Percentiles rank a stretch among this genome's conserved stretches.
These are phyloP conservation scores for Daldinia loculata DNA, from an alignment of 495 filamentous ascomycete genomes.

Conservation along the genomic window DNA sequence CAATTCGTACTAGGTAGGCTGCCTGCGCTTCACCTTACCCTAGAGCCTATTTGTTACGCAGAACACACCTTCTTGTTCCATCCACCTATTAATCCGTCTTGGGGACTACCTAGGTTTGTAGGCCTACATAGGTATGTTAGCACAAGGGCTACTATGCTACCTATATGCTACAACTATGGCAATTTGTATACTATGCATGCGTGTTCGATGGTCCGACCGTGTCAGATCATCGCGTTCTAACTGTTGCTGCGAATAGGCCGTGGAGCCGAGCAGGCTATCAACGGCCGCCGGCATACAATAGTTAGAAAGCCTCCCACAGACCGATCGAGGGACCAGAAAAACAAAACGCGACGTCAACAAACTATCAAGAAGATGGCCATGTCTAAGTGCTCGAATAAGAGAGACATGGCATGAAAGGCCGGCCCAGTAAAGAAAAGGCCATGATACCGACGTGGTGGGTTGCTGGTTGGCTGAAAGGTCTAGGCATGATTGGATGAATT, in stretches of 20 bases:
- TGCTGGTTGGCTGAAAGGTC: conserved; percentile 25
- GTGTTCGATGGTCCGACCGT: conserved; percentile 31
- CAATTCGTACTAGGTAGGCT: conserved; percentile 30
- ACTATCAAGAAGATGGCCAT: conserved; percentile 15
- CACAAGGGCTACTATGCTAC: conserved; percentile 10
- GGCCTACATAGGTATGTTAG: conserved; percentile 20
- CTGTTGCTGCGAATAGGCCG: conserved; percentile 22
- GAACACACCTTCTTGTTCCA: conserved; percentile 46
- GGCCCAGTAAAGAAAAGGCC: conserved; percentile 30
- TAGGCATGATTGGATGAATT: conserved; percentile 36
- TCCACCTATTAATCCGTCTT: conserved; percentile 22
- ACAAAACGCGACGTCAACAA: conserved; percentile 26
- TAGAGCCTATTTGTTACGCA: conserved; percentile 27
- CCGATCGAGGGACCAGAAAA: conserved; percentile 14
- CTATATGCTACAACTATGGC: conserved; percentile 3
- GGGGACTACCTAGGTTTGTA: conserved; percentile 19
- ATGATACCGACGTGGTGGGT: conserved; percentile 39
- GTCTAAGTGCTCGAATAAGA: conserved; percentile 14
- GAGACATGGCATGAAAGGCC: conserved; percentile 37
- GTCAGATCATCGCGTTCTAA: conserved; percentile 33
- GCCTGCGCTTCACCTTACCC: conserved; percentile 32
- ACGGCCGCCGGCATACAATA: conserved; percentile 35
- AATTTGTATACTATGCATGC: conserved; percentile 17
- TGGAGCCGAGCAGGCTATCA: conserved; percentile 32
- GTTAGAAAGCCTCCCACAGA: conserved; percentile 10